A percentile compares a stretch with the other conserved stretches of the same genome.
Evolutionary conservation across 108 stramenopile genomes (phyloP).

Genomic region (Fragilariopsis cylindrus): DNA sequence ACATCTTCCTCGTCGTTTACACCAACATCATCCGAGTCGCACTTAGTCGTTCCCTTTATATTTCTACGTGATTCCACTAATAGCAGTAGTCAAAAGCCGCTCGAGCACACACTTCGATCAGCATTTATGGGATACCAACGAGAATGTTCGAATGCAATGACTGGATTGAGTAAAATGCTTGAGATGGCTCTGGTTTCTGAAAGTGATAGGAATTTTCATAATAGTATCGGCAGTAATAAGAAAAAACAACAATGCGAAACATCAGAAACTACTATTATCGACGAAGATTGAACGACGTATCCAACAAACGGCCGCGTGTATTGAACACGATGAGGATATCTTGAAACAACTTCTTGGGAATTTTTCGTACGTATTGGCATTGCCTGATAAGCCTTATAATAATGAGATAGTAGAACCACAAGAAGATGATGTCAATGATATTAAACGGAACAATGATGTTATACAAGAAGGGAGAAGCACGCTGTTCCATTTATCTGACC

Average conservation of each 20-base stretch:
- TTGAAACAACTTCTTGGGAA: slow-evolving; percentile 31
- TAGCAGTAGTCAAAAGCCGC: background rate
- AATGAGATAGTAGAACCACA: too few relatives aligned
- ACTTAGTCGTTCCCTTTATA: background rate
- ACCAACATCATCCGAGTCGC: too few relatives aligned
- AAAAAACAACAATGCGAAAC: background rate
- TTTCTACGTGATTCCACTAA: background rate
- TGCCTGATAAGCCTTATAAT: slow-evolving; percentile 4
- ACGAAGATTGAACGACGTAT: slow-evolving; percentile 33
- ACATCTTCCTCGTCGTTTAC: too few relatives aligned
- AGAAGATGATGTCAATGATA: too few relatives aligned
- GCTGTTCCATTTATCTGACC: background rate
- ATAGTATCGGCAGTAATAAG: background rate
- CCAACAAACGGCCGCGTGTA: slow-evolving; percentile 20
- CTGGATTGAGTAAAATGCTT: slow-evolving; percentile 39
- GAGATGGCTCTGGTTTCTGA: slow-evolving; percentile 30
- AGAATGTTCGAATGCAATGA: slow-evolving; percentile 20
- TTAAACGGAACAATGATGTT: too few relatives aligned
- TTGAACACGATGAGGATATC: slow-evolving; percentile 39
- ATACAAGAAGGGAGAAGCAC: background rate
- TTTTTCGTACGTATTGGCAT: slow-evolving; percentile 15
- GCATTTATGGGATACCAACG: background rate
- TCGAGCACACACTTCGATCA: background rate
- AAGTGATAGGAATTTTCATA: background rate
- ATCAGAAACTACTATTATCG: slow-evolving; percentile 12